Evolutionary conservation across 2,329 filamentous ascomycete genomes (phyloP), one percentile per base, ranked within the genome.

Genomic region (Magnaporthiopsis rhizophila): DNA sequence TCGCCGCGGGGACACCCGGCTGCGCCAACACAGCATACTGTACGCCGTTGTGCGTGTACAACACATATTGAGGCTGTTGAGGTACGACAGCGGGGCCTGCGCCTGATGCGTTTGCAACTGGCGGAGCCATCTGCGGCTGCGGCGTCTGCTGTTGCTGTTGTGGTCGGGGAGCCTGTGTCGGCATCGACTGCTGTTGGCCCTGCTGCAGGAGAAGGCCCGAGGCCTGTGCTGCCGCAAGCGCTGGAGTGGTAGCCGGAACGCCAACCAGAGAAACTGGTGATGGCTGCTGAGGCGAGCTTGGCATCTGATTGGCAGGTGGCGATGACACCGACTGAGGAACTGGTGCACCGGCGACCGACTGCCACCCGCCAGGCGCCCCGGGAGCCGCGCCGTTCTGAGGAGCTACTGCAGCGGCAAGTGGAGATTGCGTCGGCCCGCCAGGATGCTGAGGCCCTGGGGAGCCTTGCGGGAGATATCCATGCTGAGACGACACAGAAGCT

Each of bases 401-500:
- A 1, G 60, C 56, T 2, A 62, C 18, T 15, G 45, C 32, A 26
- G 56, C 59, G 15, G 60, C 24, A 1, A 12, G 6, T 13, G 21
- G 30, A n/a, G 32, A 3, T 26, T 38, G 59, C 36, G 45, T 45
- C 59, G 34, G 59, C 36, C 24, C 26, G n/a, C 59, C 59, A 5
- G 34, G 59, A 24, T 45, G 3, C 34, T 61, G 59, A 32, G 34
- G 34, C 15, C 34, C 34, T 24, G 64, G 61, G 0, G 63, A 53
- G 21, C n/a, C 21, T 24, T 21, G 18, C 1, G 45, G 21, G 21
- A n/a, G 9, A 53, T 53, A 53, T 11, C 45, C 45, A 9, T n/a
- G n/a, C 7, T 53, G 45, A 3, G 58, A 61, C 6, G 38, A 32
- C 36, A 64, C 57, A 53, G 67, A 66, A 26, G 62, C 56, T 21